A percentile compares a stretch with the other conserved stretches of the same genome.
Conservation (phyloP, 2,329 filamentous ascomycete genomes). For the Pseudovirgaria hyperparasitica region DNA sequence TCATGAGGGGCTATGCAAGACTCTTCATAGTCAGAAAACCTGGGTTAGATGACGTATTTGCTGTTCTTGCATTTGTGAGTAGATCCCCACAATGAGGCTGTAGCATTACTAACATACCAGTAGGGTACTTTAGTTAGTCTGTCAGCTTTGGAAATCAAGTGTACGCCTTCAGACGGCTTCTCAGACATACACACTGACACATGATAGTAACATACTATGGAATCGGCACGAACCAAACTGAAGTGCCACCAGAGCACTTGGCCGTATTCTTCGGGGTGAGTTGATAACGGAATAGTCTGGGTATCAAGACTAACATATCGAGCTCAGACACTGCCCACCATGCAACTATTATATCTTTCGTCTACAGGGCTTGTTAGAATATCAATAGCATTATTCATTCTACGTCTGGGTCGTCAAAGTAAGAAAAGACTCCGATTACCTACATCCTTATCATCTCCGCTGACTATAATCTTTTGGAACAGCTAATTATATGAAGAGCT, state of each 20-base stretch:
- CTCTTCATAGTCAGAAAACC: slow-evolving; percentile 17
- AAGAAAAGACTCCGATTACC: slow-evolving; percentile 7
- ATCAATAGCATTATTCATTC: slow-evolving; percentile 23
- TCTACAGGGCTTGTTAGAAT: slow-evolving; percentile 19
- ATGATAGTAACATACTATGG: slow-evolving; percentile 8
- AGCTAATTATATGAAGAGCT: slow-evolving; percentile 2
- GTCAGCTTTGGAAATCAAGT: slow-evolving; percentile 1
- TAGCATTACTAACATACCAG: too few species aligned
- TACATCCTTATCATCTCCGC: neutral
- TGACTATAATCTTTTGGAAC: neutral
- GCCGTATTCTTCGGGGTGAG: slow-evolving; percentile 10
- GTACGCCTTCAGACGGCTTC: too few species aligned
- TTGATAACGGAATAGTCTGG: slow-evolving; percentile 1
- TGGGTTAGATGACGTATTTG: slow-evolving; percentile 19
- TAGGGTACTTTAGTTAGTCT: neutral
- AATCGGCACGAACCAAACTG: slow-evolving; percentile 9
- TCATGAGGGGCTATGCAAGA: slow-evolving; percentile 16
- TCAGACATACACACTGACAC: too few species aligned
- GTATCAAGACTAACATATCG: slow-evolving; percentile 4
- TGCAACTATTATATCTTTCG: slow-evolving; percentile 14
- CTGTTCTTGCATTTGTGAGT: slow-evolving; percentile 14
- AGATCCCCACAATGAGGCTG: too few species aligned
- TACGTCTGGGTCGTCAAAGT: slow-evolving; percentile 23
- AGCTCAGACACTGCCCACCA: slow-evolving; percentile 8
- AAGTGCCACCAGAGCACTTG: slow-evolving; percentile 6